Conservation (phyloP, 2,329 filamentous ascomycete genomes). For the Verticillium klebahnii region DNA sequence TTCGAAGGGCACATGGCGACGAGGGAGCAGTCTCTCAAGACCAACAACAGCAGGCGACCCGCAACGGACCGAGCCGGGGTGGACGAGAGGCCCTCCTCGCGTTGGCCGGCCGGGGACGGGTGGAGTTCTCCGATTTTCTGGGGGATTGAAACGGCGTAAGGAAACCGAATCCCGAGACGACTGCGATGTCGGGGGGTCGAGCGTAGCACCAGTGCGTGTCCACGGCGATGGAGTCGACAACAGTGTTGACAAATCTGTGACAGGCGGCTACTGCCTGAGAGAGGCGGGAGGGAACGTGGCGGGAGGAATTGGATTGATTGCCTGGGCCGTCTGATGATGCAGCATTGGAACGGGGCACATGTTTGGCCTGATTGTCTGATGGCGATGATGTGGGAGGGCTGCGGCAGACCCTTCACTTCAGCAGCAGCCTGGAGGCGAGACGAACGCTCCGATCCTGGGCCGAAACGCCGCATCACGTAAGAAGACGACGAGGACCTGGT, state of each 20-base stretch:
- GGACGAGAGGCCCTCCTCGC: not conserved
- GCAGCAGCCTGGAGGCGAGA: not conserved
- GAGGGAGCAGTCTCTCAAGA: not conserved
- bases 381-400: not conserved
- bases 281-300: not conserved
- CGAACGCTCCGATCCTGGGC: not conserved
- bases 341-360: too few species aligned
- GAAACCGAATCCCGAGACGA: not conserved
- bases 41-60: not conserved
- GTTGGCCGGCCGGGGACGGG: not conserved
- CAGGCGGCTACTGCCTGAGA: not conserved
- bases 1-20: not conserved
- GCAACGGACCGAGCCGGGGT: not conserved
- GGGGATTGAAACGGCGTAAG: not conserved
- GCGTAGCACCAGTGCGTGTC: not conserved
- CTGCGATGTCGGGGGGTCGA: not conserved
- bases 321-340: too few species aligned
- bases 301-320: not conserved
- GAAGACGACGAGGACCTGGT: too few species aligned
- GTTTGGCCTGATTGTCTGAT: not conserved
- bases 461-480: not conserved
- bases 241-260: not conserved
- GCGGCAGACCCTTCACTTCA: too few species aligned
- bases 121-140: not conserved
- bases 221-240: not conserved